Base-by-base conservation (phyloP, 305 asterid genomes). In the Caryopteris hybrid region DNA sequence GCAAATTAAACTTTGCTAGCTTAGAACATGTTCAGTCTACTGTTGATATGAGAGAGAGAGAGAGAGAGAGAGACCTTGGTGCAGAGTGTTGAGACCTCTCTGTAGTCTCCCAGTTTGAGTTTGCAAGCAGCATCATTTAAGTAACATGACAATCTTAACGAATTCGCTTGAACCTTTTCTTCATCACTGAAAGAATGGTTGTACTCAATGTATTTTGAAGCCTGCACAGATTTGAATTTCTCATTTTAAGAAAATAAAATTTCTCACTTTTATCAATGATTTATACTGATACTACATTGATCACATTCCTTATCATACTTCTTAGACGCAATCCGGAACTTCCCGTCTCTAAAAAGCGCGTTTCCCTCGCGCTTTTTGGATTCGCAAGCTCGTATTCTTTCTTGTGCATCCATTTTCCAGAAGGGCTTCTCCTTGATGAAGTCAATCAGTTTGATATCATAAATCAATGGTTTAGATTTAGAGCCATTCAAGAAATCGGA, bases 251-350 rank as follows among this genome's bases (percentile, higher is more conserved):
- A 21, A 61, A 50, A 2, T 1, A 29, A 5, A 29, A 29, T 13
- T n/a, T n/a, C n/a, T n/a, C n/a, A n/a, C n/a, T n/a, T 4, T 25
- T 4, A 25, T 25, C 33, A 36, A 5, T 13, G 1, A n/a, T 25
- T 5, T 7, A 13, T 9, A 9, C 11, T 4, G 43, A 13, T 52
- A 36, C 4, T 14, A 14, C 16, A 53, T 17, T 56, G 43, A 41
- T 61, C 56, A 84, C 93, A 60, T 84, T 82, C 94, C 94, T 87
- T 79, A 8, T 83, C 86, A 70, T 84, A 84, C 81, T 87, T 84
- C 75, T 42, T 70, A 10, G 88, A 83, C 47, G 94, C 90, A 43
- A 71, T 79, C 20, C 79, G 79, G 61, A 70, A 79, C 12, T 80
- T 84, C 69, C 81, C 94, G 8, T 57, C 79, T 68, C 70, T 74